These are phyloP conservation scores for Penicillium diatomitis DNA, from an alignment of 495 filamentous ascomycete species.

Conservation along the genomic window DNA sequence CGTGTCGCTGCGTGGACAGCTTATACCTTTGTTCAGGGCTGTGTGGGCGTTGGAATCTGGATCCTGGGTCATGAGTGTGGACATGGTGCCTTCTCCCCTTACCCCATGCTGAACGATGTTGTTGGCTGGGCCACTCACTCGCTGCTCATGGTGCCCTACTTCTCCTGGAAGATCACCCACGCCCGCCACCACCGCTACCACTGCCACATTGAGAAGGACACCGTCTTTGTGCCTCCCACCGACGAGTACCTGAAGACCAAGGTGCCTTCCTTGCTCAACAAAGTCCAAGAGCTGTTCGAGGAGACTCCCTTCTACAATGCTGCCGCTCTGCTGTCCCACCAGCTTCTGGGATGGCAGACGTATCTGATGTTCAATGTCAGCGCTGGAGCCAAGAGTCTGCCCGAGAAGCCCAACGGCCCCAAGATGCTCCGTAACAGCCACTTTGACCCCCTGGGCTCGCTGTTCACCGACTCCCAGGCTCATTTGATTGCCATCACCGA, in stretches of 20 bases:
- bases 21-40: conserved; percentile 18
- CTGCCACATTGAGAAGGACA: conserved; percentile 50
- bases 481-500: conserved; percentile 50
- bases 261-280: conserved; percentile 23
- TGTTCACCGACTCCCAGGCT: conserved; percentile 52
- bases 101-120: conserved; percentile 51
- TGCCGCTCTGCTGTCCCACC: conserved; percentile 40
- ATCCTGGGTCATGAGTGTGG: conserved; percentile 22
- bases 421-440: conserved; percentile 47
- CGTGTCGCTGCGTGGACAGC: conserved; percentile 13
- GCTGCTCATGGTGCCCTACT: conserved; percentile 58
- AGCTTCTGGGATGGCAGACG: conserved; percentile 47
- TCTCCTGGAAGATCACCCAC: conserved; percentile 70
- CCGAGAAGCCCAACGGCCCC: conserved; percentile 28
- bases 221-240: conserved; percentile 48
- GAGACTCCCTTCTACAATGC: conserved; percentile 47
- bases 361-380: conserved; percentile 49
- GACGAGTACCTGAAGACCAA: conserved; percentile 30
- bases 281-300: conserved; percentile 40
- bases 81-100: conserved; percentile 59
- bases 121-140: conserved; percentile 62
- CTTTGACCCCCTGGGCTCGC: conserved; percentile 48
- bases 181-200: conserved; percentile 62
- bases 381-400: conserved; percentile 36
- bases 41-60: conserved; percentile 20